A percentile compares a stretch with the other conserved stretches of the same genome.
These are phyloP conservation scores for Vitis hybrid DNA, from an alignment of 177 flowering plant genomes.

Conservation along the genomic window DNA sequence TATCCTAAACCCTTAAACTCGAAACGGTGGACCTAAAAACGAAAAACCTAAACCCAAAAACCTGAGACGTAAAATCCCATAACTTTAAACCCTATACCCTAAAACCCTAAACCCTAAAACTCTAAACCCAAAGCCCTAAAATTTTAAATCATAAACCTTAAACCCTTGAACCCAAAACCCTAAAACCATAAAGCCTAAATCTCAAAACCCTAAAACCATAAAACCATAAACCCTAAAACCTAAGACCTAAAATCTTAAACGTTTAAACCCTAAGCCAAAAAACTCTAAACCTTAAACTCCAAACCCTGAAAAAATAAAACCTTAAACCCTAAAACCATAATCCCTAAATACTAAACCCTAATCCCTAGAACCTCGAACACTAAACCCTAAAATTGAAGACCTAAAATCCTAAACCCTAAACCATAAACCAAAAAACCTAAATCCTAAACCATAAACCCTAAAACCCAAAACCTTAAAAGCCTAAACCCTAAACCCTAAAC, in stretches of 20 bases:
- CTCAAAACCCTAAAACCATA: not conserved
- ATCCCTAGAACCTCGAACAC: not conserved
- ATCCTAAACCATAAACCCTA: not conserved
- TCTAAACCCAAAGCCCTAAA: no score
- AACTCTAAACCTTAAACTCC: not conserved
- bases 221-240: slow-evolving; percentile 1
- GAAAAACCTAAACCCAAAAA: not conserved
- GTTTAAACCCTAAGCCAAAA: not conserved
- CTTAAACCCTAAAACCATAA: not conserved
- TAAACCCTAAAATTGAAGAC: no score
- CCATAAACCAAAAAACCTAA: no score
- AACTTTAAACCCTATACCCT: no score
- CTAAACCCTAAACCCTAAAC: not conserved
- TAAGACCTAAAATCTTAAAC: not conserved
- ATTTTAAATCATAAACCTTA: no score
- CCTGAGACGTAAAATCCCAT: not conserved
- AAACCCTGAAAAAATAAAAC: no score
- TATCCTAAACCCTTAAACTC: not conserved
- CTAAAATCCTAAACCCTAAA: no score
- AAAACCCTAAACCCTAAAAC: no score
- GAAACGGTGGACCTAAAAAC: no score
- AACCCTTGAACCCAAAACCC: no score
- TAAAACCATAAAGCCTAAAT: no score
- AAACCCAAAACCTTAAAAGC: not conserved
- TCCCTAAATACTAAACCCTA: not conserved